Conservation (phyloP, 768 basidiomycete species). For the Phaeolepiota aurea region DNA sequence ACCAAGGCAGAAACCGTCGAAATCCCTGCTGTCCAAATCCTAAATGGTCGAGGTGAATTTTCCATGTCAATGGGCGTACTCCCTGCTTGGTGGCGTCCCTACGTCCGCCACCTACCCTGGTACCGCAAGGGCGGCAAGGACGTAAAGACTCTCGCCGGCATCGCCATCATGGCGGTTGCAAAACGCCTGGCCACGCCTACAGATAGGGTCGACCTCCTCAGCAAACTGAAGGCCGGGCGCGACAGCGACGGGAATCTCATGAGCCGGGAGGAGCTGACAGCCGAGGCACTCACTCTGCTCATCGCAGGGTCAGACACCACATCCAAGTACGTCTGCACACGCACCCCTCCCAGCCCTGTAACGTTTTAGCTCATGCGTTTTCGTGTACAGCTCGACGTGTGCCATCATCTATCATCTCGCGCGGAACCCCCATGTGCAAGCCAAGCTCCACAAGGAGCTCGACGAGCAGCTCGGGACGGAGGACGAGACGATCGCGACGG, state of each 20-base stretch:
- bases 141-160: constrained; percentile 68
- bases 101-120: constrained; percentile 65
- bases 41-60: constrained; percentile 84
- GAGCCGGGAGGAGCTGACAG: constrained; percentile 78
- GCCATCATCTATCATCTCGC: constrained; percentile 86
- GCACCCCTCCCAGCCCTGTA: neutral
- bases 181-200: constrained; percentile 60
- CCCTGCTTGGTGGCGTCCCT: constrained; percentile 62
- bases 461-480: constrained; percentile 47
- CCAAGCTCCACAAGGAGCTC: constrained; percentile 71
- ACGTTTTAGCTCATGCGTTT: constrained; percentile 6
- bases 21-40: constrained; percentile 77
- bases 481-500: constrained; percentile 55
- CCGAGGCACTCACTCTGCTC: constrained; percentile 78
- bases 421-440: constrained; percentile 51
- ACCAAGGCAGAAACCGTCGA: constrained; percentile 36
- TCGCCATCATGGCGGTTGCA: constrained; percentile 73
- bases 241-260: constrained; percentile 78
- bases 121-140: constrained; percentile 59
- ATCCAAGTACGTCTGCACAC: constrained; percentile 59
- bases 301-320: constrained; percentile 92
- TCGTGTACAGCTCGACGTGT: constrained; percentile 62
- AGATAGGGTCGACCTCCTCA: constrained; percentile 74
- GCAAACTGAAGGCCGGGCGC: constrained; percentile 69
- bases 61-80: constrained; percentile 79